Conservation (phyloP, 345 rosid species). For the Mallotus nudiflorus region DNA sequence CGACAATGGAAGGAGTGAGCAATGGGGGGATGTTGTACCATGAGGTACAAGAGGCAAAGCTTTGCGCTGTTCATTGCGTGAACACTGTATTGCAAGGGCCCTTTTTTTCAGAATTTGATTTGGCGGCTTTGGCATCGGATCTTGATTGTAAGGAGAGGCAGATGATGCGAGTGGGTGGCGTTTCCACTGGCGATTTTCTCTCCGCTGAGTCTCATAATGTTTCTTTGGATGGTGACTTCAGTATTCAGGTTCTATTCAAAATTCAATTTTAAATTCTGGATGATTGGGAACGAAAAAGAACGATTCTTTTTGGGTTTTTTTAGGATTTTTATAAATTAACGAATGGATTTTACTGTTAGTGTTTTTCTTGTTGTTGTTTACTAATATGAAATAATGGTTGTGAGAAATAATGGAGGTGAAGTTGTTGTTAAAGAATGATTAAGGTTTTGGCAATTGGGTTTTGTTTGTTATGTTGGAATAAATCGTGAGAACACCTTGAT, state of each 20-base stretch:
- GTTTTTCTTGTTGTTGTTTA: not conserved
- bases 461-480: too few species aligned
- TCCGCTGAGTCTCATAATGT: slow-evolving; percentile 91
- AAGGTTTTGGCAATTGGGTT: too few species aligned
- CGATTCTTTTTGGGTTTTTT: too few species aligned
- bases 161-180: slow-evolving; percentile 55
- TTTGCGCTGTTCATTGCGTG: slow-evolving; percentile 98
- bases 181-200: slow-evolving; percentile 64
- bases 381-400: too few species aligned
- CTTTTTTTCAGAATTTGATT: slow-evolving; percentile 90
- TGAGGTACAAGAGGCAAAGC: slow-evolving; percentile 96
- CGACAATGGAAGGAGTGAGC: slow-evolving; percentile 68
- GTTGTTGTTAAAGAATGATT: too few species aligned
- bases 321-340: too few species aligned
- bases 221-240: slow-evolving; percentile 90
- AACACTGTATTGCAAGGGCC: slow-evolving; percentile 96
- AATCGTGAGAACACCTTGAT: too few species aligned
- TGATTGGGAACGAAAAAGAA: too few species aligned
- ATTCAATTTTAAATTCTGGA: too few species aligned
- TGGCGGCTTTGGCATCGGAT: slow-evolving; percentile 93
- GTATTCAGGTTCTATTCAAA: slow-evolving; percentile 75
- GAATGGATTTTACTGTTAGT: too few species aligned
- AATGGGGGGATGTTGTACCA: slow-evolving; percentile 98
- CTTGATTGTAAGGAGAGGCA: slow-evolving; percentile 82
- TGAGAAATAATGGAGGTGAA: too few species aligned